phyloP scores from a whole-genome alignment of 2,329 filamentous ascomycete genomes.

The Penicillium sp. region DNA sequence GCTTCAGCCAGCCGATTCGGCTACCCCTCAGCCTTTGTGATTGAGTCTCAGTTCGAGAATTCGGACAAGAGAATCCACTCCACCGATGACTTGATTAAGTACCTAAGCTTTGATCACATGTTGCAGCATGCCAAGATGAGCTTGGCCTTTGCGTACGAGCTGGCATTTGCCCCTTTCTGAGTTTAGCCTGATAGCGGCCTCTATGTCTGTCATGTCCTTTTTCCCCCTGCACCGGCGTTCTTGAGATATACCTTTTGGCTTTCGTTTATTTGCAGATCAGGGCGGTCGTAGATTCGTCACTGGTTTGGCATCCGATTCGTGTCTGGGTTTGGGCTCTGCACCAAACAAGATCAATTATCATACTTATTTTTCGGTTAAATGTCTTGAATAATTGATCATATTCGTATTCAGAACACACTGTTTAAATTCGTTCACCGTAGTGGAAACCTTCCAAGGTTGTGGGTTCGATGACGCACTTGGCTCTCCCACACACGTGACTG shows the following conservation, averaged over 20 bases:
- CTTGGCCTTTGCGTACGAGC: constrained; percentile 78
- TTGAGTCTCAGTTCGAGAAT: constrained; percentile 61
- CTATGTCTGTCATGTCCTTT: neutral
- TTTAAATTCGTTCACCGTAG: neutral
- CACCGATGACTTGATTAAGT: constrained; percentile 69
- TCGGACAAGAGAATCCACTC: constrained; percentile 72
- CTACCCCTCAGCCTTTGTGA: constrained; percentile 65
- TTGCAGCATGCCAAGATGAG: constrained; percentile 85
- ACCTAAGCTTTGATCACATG: constrained; percentile 84
- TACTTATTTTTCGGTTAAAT: neutral
- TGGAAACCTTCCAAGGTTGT: neutral
- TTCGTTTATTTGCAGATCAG: constrained; percentile 5
- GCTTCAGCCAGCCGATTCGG: constrained; percentile 66
- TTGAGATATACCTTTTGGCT: constrained; percentile 23
- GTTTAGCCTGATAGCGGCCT: neutral
- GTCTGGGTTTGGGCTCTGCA: neutral
- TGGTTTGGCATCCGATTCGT: neutral
- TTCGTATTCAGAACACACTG: neutral
- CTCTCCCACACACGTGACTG: neutral
- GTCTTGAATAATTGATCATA: neutral
- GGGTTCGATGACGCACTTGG: neutral
- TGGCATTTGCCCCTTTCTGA: constrained; percentile 72
- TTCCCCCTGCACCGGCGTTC: neutral
- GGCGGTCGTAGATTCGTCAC: neutral
- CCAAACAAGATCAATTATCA: neutral